Base-by-base conservation (phyloP, 345 rosid genomes). In the Abelmoschus esculentus region DNA sequence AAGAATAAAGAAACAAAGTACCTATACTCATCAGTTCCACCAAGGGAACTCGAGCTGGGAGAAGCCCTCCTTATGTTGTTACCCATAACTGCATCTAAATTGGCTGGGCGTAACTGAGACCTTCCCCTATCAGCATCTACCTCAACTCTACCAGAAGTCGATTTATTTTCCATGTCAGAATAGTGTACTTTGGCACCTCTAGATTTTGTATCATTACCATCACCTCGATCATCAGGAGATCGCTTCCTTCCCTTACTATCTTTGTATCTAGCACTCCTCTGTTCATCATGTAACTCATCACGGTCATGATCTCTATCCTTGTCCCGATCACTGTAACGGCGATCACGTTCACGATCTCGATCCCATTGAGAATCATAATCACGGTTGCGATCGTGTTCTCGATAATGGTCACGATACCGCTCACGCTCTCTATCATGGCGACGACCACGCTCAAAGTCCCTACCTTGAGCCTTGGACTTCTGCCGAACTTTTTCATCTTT, bases 191-290 rank as follows among this genome's bases (percentile, higher is more conserved):
- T 84, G 44, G 36, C 61, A 70, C 76, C 77, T 75, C 85, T 84
- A 49, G 79, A 69, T 77, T 81, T 88, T 71, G 60, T 71, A 76
- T 83, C 91, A 74, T n/a, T 70, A 69, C 76, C 79, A 60, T 87
- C 90, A 71, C 84, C 93, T 22, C 60, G 82, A 60, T 88, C 90
- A 66, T 84, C 90, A 7, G 91, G 91, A 71, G 96, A 90, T 72
- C 87, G 86, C 78, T 86, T 90, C 73, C 78, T 80, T 74, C 84
- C 89, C 79, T 84, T 85, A 72, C 81, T 78, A 66, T 87, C 97
- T 70, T 79, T 90, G 74, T 77, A 79, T 72, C 84, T 84, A 44
- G 70, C 80, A 52, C 56, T 52, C 75, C 79, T 79, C 22, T 79
- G 80, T 58, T 90, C 96, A 79, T 89, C 95, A 71, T 66, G 68